Percentiles rank a stretch among this genome's conserved stretches.
These are phyloP conservation scores for Theileria orientalis DNA, from an alignment of 169 alveolate species.

Conservation along the genomic window DNA sequence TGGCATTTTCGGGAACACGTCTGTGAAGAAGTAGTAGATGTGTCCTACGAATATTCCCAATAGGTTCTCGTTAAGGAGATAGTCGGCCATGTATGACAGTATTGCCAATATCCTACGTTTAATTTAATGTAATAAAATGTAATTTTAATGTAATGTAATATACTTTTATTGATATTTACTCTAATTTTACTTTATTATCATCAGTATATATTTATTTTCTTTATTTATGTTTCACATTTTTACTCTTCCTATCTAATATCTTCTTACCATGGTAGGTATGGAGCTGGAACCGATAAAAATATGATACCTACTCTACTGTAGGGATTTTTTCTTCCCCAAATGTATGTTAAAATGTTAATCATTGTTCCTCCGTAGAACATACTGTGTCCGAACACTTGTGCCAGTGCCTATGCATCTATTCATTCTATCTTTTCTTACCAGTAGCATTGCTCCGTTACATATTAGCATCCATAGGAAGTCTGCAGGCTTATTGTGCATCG, in stretches of 20 bases:
- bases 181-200: background rate
- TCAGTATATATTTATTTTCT: no score
- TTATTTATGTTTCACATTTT: background rate
- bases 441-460: constrained; percentile 72
- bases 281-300: constrained; percentile 86
- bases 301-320: constrained; percentile 81
- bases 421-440: constrained; percentile 28
- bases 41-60: constrained; percentile 89
- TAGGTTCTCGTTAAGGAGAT: constrained; percentile 82
- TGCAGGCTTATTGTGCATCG: constrained; percentile 80
- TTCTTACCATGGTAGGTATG: constrained; percentile 85
- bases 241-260: no score
- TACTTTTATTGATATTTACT: no score
- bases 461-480: constrained; percentile 85
- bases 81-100: constrained; percentile 81
- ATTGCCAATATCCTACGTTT: constrained; percentile 75
- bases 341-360: constrained; percentile 88
- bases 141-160: background rate
- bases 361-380: constrained; percentile 88
- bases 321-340: constrained; percentile 90
- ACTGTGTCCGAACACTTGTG: constrained; percentile 76
- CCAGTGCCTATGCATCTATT: constrained; percentile 49
- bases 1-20: constrained; percentile 88
- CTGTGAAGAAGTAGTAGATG: constrained; percentile 87
- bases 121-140: background rate